Percentiles rank a stretch among this genome's conserved stretches.
These are phyloP conservation scores for Aspergillus awamori DNA, from an alignment of 2,329 filamentous ascomycete genomes.

Conservation along the genomic window DNA sequence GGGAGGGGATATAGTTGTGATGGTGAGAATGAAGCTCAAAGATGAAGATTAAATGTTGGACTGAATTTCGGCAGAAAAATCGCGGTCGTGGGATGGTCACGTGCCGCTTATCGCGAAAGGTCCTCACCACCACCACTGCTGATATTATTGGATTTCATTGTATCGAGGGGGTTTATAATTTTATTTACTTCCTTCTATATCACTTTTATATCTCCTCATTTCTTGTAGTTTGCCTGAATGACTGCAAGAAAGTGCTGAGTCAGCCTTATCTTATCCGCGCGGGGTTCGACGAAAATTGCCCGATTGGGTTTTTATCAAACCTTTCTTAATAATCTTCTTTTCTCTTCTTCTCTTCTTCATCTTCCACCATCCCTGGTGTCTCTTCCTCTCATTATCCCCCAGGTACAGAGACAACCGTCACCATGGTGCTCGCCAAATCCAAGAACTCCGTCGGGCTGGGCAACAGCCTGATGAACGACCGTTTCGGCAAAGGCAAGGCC, in stretches of 20 bases:
- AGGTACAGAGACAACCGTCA: constrained; percentile 29
- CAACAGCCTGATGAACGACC: constrained; percentile 98
- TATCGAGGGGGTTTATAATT: neutral
- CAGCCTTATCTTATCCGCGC: constrained; percentile 32
- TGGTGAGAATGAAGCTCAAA: constrained; percentile 1
- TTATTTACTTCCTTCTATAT: neutral
- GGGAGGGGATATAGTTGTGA: neutral
- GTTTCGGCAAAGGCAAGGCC: constrained; percentile 92
- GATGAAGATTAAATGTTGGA: too few relatives aligned
- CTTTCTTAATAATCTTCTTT: constrained; percentile 19
- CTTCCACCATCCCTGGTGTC: neutral
- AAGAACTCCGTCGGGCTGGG: constrained; percentile 94
- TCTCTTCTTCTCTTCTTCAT: constrained; percentile 3
- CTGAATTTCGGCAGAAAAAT: neutral
- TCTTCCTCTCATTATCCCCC: neutral
- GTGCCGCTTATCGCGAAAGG: constrained; percentile 2
- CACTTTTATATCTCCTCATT: neutral
- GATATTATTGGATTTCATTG: too few relatives aligned
- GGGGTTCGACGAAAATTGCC: constrained; percentile 15
- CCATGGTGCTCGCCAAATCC: constrained; percentile 82
- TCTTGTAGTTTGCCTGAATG: neutral
- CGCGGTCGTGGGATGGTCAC: constrained; percentile 1
- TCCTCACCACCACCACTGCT: neutral
- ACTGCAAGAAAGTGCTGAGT: constrained; percentile 23
- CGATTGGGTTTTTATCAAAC: constrained; percentile 16